These are phyloP conservation scores for Pseudophaeomoniella oleicola DNA, from an alignment of 2,329 filamentous ascomycete genomes.

Conservation along the genomic window DNA sequence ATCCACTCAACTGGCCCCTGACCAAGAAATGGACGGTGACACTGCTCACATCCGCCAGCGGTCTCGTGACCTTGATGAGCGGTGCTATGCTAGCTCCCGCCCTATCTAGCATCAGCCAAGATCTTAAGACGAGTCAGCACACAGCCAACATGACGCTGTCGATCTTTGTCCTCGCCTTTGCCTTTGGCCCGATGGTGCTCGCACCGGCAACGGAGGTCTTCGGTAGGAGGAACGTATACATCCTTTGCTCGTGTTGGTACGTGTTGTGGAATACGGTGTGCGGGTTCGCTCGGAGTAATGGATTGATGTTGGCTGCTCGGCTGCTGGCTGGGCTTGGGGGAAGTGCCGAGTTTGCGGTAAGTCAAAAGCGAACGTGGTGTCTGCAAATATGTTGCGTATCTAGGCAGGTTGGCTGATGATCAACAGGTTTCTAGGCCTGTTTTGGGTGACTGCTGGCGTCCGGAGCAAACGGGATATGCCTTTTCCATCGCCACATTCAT, in stretches of 20 bases:
- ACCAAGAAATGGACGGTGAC: constrained; percentile 28
- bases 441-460: constrained; percentile 41
- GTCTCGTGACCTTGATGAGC: constrained; percentile 28
- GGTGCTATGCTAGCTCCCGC: constrained; percentile 24
- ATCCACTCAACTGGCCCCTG: constrained; percentile 15
- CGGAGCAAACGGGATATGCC: constrained; percentile 48
- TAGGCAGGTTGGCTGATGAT: no score
- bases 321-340: constrained; percentile 46
- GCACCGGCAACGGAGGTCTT: constrained; percentile 42
- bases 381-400: constrained; percentile 40
- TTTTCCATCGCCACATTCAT: constrained; percentile 49
- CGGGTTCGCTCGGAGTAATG: constrained; percentile 37
- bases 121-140: no score
- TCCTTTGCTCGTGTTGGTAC: constrained; percentile 39
- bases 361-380: constrained; percentile 38
- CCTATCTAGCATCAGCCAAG: constrained; percentile 29
- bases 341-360: constrained; percentile 38
- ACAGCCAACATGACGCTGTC: constrained; percentile 35
- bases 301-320: constrained; percentile 41
- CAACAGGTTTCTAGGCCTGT: constrained; percentile 38
- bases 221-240: constrained; percentile 39
- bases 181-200: constrained; percentile 35
- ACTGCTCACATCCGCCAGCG: constrained; percentile 29
- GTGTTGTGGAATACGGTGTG: constrained; percentile 46
- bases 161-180: constrained; percentile 40